A percentile compares a stretch with the other conserved stretches of the same genome.
These are phyloP conservation scores for Solanum dulcamara DNA, from an alignment of 257 asterid species.

Conservation along the genomic window DNA sequence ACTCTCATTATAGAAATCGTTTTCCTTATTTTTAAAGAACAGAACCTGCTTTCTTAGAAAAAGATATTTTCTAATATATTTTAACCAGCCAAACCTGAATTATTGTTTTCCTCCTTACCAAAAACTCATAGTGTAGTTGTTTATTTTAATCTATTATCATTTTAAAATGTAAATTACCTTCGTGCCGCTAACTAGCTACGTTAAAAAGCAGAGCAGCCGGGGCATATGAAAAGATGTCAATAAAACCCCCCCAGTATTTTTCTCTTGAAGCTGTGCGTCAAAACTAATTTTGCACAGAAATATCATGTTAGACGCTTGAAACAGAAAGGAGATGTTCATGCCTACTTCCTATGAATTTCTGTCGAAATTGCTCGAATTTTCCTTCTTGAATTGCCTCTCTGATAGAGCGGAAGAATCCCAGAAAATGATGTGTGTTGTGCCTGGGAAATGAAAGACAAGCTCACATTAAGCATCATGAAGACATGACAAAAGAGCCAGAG, in stretches of 20 bases:
- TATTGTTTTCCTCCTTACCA: not conserved
- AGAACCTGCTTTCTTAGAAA: not conserved
- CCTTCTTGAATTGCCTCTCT: slow-evolving; percentile 63
- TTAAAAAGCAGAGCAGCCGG: not conserved
- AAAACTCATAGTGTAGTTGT: not conserved
- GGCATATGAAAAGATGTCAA: not conserved
- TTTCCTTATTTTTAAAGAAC: too few species aligned
- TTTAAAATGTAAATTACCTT: not conserved
- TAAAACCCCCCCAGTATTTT: not conserved
- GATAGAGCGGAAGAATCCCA: slow-evolving; percentile 69
- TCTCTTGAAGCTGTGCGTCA: not conserved
- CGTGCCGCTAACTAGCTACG: not conserved
- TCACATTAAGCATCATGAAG: not conserved
- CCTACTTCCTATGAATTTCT: slow-evolving; percentile 45
- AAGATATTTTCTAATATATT: too few species aligned
- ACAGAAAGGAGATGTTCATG: slow-evolving; percentile 30
- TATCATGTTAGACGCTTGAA: slow-evolving; percentile 9
- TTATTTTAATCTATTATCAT: not conserved
- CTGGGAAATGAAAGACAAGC: slow-evolving; percentile 22
- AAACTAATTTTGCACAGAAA: not conserved
- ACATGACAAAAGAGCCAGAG: not conserved
- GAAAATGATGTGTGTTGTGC: slow-evolving; percentile 87
- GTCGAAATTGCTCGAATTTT: slow-evolving; percentile 49
- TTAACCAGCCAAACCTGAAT: not conserved
- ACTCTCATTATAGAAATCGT: not conserved